Conservation (phyloP, 2,329 filamentous ascomycete species). For the Diaporthe caulivora region DNA sequence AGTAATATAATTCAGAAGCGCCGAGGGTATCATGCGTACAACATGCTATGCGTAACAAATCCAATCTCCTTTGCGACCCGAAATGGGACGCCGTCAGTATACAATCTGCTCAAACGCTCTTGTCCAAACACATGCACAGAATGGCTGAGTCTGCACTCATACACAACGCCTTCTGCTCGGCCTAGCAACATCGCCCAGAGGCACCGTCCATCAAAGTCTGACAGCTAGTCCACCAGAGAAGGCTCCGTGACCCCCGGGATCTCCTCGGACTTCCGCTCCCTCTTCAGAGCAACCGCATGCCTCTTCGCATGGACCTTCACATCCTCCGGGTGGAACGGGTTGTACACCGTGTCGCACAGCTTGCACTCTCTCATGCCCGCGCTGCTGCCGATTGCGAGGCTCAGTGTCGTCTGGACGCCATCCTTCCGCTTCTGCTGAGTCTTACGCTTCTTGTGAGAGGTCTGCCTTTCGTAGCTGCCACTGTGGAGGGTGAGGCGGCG, state of each 20-base stretch:
- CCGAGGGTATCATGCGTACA: constrained; percentile 26
- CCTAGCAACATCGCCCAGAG: background rate
- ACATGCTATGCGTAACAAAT: constrained; percentile 26
- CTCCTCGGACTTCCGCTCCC: background rate
- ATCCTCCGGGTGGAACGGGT: constrained; percentile 58
- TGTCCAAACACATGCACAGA: background rate
- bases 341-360: constrained; percentile 59
- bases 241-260: background rate
- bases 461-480: constrained; percentile 28
- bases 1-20: constrained; percentile 1
- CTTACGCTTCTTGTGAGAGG: constrained; percentile 38
- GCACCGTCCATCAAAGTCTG: background rate
- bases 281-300: constrained; percentile 48
- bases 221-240: background rate
- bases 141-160: background rate
- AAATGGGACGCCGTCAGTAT: background rate
- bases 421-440: constrained; percentile 42
- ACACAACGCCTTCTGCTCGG: background rate
- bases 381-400: constrained; percentile 50
- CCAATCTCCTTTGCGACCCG: background rate
- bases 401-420: constrained; percentile 57
- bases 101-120: background rate
- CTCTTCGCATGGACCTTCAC: constrained; percentile 54
- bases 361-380: constrained; percentile 55
- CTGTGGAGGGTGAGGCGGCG: constrained; percentile 37